A percentile compares a stretch with the other conserved stretches of the same genome.
Evolutionary conservation across 495 filamentous ascomycete genomes (phyloP).

Genomic region (Schizothecium vesticola): DNA sequence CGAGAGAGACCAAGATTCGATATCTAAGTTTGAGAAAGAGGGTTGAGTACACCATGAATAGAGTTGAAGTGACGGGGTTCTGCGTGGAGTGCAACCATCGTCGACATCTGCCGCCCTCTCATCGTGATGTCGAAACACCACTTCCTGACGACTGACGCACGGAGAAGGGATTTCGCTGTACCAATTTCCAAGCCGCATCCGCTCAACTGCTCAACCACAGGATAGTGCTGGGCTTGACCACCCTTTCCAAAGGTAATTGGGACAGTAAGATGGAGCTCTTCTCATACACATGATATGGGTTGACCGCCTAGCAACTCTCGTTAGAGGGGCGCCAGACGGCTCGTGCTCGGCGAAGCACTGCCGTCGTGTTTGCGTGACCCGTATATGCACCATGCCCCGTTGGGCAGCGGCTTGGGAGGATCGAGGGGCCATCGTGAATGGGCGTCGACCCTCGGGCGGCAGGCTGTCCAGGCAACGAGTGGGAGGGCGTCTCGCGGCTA

Average conservation of each 20-base stretch:
- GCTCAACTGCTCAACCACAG: neutral
- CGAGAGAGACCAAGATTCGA: neutral
- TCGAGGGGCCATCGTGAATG: neutral
- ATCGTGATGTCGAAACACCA: no score
- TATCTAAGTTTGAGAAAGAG: neutral
- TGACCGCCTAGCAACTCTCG: neutral
- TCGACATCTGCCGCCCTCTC: neutral
- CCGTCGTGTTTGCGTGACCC: neutral
- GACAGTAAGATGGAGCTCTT: neutral
- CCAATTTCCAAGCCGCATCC: neutral
- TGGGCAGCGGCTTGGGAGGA: no score
- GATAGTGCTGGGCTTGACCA: neutral
- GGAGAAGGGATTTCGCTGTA: neutral
- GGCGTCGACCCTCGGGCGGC: neutral
- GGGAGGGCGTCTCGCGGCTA: neutral
- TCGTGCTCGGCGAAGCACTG: neutral
- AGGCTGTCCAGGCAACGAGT: neutral
- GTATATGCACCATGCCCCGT: neutral
- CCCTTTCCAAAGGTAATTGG: neutral
- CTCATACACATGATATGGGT: neutral
- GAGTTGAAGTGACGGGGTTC: neutral
- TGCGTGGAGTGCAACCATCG: neutral
- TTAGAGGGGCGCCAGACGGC: neutral
- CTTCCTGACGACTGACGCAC: neutral
- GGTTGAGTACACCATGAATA: neutral